A percentile compares a stretch with the other conserved stretches of the same genome.
phyloP scores from a whole-genome alignment of 2,329 filamentous ascomycete genomes.

The Diaporthe sp. region DNA sequence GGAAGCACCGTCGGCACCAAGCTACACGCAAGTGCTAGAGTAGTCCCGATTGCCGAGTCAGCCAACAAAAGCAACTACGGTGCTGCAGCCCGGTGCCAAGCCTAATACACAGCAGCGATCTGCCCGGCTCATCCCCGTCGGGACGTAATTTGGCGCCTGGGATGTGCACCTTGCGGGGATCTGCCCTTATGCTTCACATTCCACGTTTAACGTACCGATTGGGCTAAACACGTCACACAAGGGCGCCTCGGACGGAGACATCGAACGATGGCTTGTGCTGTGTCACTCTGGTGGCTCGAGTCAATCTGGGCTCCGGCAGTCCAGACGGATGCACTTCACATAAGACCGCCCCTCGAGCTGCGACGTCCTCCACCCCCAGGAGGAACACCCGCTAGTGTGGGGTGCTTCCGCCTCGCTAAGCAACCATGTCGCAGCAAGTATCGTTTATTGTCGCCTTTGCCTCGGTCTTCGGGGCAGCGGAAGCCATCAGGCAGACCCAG shows the following conservation, averaged over 20 bases:
- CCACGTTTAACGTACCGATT: slow-evolving; percentile 37
- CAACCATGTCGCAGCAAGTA: slow-evolving; percentile 41
- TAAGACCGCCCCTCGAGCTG: slow-evolving; percentile 36
- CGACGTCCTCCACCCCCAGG: neutral
- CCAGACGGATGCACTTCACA: slow-evolving; percentile 12
- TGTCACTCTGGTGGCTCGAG: slow-evolving; percentile 29
- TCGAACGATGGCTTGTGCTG: slow-evolving; percentile 36
- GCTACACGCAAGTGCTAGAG: slow-evolving; percentile 5
- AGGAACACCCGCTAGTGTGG: slow-evolving; percentile 22
- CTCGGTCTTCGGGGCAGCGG: slow-evolving; percentile 61
- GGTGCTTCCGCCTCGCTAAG: neutral
- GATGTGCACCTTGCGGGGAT: slow-evolving; percentile 27
- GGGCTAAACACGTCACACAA: slow-evolving; percentile 34
- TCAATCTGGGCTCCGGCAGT: slow-evolving; percentile 33
- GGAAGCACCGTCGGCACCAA: slow-evolving; percentile 12
- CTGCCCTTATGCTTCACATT: slow-evolving; percentile 1
- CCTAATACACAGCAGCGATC: slow-evolving; percentile 19
- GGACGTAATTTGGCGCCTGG: neutral
- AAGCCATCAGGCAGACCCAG: slow-evolving; percentile 63
- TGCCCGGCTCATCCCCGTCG: slow-evolving; percentile 23
- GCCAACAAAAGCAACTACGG: slow-evolving; percentile 29
- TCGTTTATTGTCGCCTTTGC: slow-evolving; percentile 57
- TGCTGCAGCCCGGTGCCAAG: slow-evolving; percentile 23
- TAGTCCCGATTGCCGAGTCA: slow-evolving; percentile 31
- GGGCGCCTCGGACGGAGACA: slow-evolving; percentile 35